Conservation (phyloP, 805 yeast species). For the Suhomyces emberorum region DNA sequence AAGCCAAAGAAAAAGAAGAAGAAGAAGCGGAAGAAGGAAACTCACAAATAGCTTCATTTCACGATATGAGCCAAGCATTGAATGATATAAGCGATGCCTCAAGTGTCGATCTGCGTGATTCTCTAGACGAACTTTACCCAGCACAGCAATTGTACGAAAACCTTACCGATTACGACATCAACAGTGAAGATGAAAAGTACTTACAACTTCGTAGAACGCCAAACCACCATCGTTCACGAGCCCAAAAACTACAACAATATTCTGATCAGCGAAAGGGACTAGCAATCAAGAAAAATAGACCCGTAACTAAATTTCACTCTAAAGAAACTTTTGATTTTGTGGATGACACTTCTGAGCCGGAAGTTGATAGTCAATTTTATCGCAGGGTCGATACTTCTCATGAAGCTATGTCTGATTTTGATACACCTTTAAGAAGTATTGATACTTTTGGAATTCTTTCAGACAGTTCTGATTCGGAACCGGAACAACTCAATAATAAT, state of each 20-base stretch:
- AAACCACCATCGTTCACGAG: neutral
- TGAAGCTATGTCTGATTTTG: constrained; percentile 8
- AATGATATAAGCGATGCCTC: neutral
- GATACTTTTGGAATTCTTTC: constrained; percentile 11
- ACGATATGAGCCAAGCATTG: constrained; percentile 2
- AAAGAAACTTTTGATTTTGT: constrained; percentile 15
- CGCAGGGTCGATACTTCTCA: constrained; percentile 8
- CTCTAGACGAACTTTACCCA: neutral
- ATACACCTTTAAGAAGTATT: constrained; percentile 2
- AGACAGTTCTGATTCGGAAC: constrained; percentile 2
- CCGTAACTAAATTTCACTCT: neutral
- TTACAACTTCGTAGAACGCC: neutral
- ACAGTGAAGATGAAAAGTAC: neutral
- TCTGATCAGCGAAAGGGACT: constrained; percentile 32
- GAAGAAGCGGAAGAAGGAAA: constrained; percentile 5
- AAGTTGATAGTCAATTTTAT: constrained; percentile 6
- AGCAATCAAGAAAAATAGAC: constrained; percentile 26
- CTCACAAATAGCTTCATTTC: neutral
- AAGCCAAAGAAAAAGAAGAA: constrained; percentile 8
- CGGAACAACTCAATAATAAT: neutral
- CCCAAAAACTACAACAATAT: neutral
- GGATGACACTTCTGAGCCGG: constrained; percentile 16
- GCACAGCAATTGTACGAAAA: neutral
- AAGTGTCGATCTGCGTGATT: constrained; percentile 4
- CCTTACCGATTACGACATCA: neutral